Evolutionary conservation across 208 protist species (phyloP), one percentile per base, ranked within the genome.

Genomic region (Vickermania spadyakhi): DNA sequence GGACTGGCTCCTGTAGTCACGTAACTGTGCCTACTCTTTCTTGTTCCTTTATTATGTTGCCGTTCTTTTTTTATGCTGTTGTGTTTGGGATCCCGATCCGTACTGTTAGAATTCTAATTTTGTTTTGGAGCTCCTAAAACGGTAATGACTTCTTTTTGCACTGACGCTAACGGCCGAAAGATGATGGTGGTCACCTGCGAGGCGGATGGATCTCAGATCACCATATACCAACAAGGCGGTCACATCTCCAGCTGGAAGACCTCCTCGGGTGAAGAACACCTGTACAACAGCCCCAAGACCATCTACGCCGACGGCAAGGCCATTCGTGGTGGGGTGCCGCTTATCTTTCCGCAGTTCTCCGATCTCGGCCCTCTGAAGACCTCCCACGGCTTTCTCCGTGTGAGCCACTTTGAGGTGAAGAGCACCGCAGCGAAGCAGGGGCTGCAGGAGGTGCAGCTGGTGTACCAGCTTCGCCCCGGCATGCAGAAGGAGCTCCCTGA

Each of bases 261-360:
- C 28, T 59, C 29, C 3, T 64, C 70, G 30, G 83, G 83, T 23
- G 66, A 79, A 21, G 87, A 93, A 56, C 53, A 81, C 54, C 64
- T 96, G 0, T 96, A 90, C 72, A 76, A 87, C 53, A 91, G 81
- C 64, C 83, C 84, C 3, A 79, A 76, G 1, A 79, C 90, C n/a
- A 65, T 89, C 13, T 91, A 80, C 42, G 68, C 72, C 52, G 69
- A 88, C 22, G 72, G 75, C 23, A 78, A 79, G 29, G 68, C 90
- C 2, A 79, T 96, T 22, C 86, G 90, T 30, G 90, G 90, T 58
- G 90, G 90, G 3, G 86, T 96, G 49, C 90, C 90, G 41, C 61
- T 96, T 18, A 89, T 89, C 58, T 96, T 89, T 42, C 90, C 90
- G 0, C 90, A 96, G 72, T 96, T 96, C 71, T 69, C 72, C 58